Conservation (phyloP, 106 monocot species). For the Chionographis japonica region DNA sequence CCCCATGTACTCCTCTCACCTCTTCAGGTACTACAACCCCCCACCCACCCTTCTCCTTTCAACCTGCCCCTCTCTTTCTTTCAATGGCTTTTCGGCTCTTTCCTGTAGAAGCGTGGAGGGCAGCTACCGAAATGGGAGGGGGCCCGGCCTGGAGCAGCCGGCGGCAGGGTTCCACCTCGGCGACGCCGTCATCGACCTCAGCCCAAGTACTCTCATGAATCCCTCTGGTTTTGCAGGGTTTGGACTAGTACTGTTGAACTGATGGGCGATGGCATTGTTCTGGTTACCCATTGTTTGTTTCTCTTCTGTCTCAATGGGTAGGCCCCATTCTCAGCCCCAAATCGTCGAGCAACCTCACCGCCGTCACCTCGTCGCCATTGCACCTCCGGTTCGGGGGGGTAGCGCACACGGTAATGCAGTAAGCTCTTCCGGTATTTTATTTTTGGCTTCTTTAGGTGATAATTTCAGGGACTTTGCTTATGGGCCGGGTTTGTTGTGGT, state of each 20-base stretch:
- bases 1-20: slow-evolving; percentile 46
- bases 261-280: too few species aligned
- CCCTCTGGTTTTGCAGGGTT: too few species aligned
- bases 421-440: background rate
- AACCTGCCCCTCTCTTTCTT: background rate
- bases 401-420: slow-evolving; percentile 30
- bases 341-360: slow-evolving; percentile 63
- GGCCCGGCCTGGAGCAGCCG: slow-evolving; percentile 11
- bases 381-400: slow-evolving; percentile 34
- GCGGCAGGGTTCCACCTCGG: slow-evolving; percentile 48
- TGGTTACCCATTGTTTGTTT: background rate
- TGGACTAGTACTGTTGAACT: too few species aligned
- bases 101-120: slow-evolving; percentile 30
- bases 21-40: slow-evolving; percentile 25
- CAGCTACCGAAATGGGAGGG: background rate
- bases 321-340: slow-evolving; percentile 68
- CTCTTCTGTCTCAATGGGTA: slow-evolving; percentile 15
- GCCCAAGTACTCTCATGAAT: too few species aligned
- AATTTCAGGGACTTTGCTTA: background rate
- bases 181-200: slow-evolving; percentile 17
- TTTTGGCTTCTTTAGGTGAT: background rate
- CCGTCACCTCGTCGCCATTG: slow-evolving; percentile 27
- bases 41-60: background rate
- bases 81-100: background rate
- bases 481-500: background rate